Evolutionary conservation across 2,329 filamentous ascomycete genomes (phyloP).

Genomic region (Dactylonectria estremocensis): DNA sequence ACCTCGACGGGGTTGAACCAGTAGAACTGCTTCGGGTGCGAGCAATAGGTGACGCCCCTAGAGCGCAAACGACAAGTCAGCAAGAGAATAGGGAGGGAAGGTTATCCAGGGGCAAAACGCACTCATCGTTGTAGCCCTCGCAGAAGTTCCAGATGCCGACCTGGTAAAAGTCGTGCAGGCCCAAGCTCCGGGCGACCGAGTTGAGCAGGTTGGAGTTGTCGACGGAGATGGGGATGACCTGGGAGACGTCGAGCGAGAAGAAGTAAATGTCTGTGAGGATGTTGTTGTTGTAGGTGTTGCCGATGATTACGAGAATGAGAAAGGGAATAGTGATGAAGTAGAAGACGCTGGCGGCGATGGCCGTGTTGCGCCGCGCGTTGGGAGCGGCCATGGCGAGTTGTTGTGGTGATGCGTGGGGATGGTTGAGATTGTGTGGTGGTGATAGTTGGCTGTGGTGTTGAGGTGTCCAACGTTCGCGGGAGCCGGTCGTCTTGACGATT

Average conservation of each 20-base stretch:
- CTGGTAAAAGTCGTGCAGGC: slow-evolving; percentile 94
- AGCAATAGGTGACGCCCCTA: slow-evolving; percentile 83
- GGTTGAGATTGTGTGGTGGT: neutral
- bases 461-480: neutral
- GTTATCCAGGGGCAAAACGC: slow-evolving; percentile 42
- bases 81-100: neutral
- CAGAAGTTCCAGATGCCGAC: slow-evolving; percentile 95
- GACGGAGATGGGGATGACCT: slow-evolving; percentile 82
- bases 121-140: slow-evolving; percentile 82
- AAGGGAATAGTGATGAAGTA: slow-evolving; percentile 85
- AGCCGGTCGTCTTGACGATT: neutral
- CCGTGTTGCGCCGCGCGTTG: slow-evolving; percentile 68
- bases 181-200: slow-evolving; percentile 87
- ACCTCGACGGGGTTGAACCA: slow-evolving; percentile 95
- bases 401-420: neutral
- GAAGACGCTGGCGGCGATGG: slow-evolving; percentile 75
- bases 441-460: neutral
- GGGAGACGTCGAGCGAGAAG: slow-evolving; percentile 84
- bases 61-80: slow-evolving; percentile 61
- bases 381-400: slow-evolving; percentile 40
- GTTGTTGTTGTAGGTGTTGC: slow-evolving; percentile 75
- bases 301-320: slow-evolving; percentile 83
- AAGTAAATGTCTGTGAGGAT: slow-evolving; percentile 84
- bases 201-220: slow-evolving; percentile 85
- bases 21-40: slow-evolving; percentile 78